Conservation (phyloP, 208 protist species). For the Leishmania mexicana region DNA sequence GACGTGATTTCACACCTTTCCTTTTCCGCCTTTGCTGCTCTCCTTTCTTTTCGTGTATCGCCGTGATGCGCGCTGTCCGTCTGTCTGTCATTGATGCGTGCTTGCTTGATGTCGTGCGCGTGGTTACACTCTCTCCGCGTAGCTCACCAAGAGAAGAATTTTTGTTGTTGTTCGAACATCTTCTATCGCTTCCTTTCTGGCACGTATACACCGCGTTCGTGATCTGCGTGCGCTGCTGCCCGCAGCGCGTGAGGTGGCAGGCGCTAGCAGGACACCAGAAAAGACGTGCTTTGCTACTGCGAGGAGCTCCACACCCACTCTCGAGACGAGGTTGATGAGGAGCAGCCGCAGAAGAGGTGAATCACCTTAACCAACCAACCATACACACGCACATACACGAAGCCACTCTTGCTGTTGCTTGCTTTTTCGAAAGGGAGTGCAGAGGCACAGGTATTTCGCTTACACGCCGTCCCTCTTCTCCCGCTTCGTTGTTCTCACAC, state of each 20-base stretch:
- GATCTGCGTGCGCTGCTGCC: neutral
- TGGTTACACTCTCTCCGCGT: neutral
- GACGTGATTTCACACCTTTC: neutral
- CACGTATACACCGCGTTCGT: conserved; percentile 12
- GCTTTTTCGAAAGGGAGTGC: neutral
- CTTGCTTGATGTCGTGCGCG: conserved; percentile 4
- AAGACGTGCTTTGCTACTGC: neutral
- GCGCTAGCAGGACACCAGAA: neutral
- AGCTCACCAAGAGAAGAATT: neutral
- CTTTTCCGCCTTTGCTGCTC: neutral
- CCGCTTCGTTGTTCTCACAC: neutral
- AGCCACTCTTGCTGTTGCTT: neutral
- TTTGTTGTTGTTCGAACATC: neutral
- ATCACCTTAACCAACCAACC: neutral
- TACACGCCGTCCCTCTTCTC: neutral
- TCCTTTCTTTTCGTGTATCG: neutral
- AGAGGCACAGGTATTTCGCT: neutral
- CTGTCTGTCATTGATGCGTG: neutral
- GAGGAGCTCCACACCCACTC: no score
- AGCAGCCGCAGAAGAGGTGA: neutral
- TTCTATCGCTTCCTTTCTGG: neutral
- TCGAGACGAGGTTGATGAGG: neutral
- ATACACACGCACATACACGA: neutral
- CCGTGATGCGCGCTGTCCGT: neutral
- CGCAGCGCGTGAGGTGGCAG: neutral